Conservation (phyloP, 2,329 filamentous ascomycete species). For the Diaporthe nobilis region DNA sequence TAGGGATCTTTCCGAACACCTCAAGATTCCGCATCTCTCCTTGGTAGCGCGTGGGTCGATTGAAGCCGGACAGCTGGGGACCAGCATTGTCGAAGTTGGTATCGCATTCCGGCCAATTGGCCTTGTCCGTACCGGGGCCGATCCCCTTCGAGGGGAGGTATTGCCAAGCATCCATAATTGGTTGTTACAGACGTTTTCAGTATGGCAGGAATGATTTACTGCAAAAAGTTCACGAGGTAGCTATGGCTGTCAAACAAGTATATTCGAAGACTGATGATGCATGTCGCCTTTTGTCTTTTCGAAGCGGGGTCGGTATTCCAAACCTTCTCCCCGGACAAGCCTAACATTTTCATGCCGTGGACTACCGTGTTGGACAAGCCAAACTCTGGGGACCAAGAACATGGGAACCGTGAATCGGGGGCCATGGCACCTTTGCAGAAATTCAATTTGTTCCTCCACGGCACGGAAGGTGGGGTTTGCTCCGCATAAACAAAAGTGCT, state of each 20-base stretch:
- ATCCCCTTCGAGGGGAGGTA: neutral
- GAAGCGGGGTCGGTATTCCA: neutral
- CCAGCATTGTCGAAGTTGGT: conserved; percentile 7
- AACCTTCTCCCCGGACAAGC: conserved; percentile 5
- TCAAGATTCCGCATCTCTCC: neutral
- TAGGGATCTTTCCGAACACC: neutral
- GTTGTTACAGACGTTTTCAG: neutral
- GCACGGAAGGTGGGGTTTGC: neutral
- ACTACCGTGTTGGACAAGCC: neutral
- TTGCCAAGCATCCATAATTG: neutral
- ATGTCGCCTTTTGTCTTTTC: neutral
- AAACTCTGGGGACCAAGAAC: neutral
- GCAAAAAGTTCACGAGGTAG: too few species aligned
- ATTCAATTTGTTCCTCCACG: neutral
- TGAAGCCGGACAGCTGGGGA: neutral
- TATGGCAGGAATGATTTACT: neutral
- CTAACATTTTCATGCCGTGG: neutral
- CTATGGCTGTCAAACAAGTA: too few species aligned
- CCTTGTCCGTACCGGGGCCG: neutral
- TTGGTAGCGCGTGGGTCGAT: neutral
- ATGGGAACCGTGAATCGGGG: neutral
- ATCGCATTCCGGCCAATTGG: neutral
- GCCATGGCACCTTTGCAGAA: neutral
- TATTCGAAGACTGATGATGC: neutral
- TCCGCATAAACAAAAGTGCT: neutral